These are phyloP conservation scores for Fusarium foetens DNA, from an alignment of 2,329 filamentous ascomycete species.

Conservation along the genomic window DNA sequence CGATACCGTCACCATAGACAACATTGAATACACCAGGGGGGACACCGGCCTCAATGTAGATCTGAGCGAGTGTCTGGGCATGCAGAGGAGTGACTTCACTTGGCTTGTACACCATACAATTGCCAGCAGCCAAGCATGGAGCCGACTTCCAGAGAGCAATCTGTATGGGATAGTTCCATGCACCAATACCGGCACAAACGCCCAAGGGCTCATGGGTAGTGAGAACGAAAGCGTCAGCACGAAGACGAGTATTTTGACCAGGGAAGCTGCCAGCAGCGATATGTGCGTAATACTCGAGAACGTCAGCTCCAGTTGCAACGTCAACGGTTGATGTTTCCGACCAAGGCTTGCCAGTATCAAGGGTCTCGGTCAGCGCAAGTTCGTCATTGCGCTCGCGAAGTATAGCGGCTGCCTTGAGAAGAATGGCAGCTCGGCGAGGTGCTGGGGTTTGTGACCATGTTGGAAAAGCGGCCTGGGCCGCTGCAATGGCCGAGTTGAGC, in stretches of 20 bases:
- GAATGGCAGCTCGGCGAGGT: constrained; percentile 78
- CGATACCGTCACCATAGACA: constrained; percentile 79
- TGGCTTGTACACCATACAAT: constrained; percentile 92
- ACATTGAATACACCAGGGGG: constrained; percentile 89
- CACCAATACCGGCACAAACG: constrained; percentile 87
- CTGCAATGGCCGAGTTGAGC: constrained; percentile 76
- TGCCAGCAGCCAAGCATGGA: constrained; percentile 84
- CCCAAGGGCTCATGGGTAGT: constrained; percentile 84
- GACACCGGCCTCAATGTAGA: constrained; percentile 82
- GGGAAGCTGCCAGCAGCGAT: constrained; percentile 82
- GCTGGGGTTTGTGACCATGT: constrained; percentile 80
- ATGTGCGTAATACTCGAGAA: constrained; percentile 87
- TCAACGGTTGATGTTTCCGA: constrained; percentile 88
- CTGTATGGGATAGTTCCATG: constrained; percentile 93
- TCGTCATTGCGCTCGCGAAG: constrained; percentile 81
- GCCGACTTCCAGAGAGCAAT: constrained; percentile 92
- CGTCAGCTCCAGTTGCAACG: constrained; percentile 83
- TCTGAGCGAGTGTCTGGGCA: constrained; percentile 76
- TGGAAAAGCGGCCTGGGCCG: constrained; percentile 77
- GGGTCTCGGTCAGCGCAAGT: constrained; percentile 81
- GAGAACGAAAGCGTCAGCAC: constrained; percentile 82
- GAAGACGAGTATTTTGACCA: constrained; percentile 79
- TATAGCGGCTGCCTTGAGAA: constrained; percentile 78
- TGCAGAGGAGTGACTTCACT: constrained; percentile 90
- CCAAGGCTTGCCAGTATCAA: constrained; percentile 87